Conservation (phyloP, 257 asterid species). For the Solanum virginianum region DNA sequence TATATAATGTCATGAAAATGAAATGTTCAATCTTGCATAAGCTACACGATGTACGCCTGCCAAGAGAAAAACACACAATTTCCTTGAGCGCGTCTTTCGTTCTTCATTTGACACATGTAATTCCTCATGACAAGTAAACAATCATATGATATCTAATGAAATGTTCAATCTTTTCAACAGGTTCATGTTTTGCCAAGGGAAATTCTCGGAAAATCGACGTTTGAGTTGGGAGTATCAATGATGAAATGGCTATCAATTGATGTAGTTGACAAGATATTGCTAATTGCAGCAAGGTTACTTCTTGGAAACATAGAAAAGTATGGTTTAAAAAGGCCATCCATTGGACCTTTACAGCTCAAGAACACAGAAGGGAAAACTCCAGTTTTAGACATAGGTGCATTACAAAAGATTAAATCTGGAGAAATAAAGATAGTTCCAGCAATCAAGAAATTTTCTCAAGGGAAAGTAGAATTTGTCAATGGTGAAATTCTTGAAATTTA, state of each 20-base stretch:
- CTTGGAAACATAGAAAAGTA: slow-evolving; percentile 61
- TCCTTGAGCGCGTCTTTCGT: neutral
- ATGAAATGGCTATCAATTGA: slow-evolving; percentile 67
- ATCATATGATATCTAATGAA: neutral
- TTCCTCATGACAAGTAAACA: neutral
- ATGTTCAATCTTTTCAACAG: slow-evolving; percentile 6
- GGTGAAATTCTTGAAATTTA: slow-evolving; percentile 55
- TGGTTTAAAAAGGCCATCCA: slow-evolving; percentile 58
- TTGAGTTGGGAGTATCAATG: slow-evolving; percentile 41
- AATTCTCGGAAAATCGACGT: slow-evolving; percentile 64
- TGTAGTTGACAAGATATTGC: slow-evolving; percentile 51
- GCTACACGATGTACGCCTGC: neutral
- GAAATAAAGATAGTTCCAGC: slow-evolving; percentile 68
- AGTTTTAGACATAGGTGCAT: slow-evolving; percentile 75
- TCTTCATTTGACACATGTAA: neutral
- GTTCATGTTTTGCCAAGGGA: slow-evolving; percentile 91
- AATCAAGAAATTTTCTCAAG: slow-evolving; percentile 46
- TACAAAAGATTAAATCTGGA: slow-evolving; percentile 59
- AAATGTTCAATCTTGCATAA: neutral
- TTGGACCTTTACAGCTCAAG: slow-evolving; percentile 79
- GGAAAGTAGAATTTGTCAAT: slow-evolving; percentile 54
- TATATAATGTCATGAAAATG: neutral
- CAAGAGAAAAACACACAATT: neutral
- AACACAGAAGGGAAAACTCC: slow-evolving; percentile 73
- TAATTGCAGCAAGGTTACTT: slow-evolving; percentile 42